A percentile compares a stretch with the other conserved stretches of the same genome.
These are phyloP conservation scores for Cornus controversa DNA, from an alignment of 148 eudicot species.

Conservation along the genomic window DNA sequence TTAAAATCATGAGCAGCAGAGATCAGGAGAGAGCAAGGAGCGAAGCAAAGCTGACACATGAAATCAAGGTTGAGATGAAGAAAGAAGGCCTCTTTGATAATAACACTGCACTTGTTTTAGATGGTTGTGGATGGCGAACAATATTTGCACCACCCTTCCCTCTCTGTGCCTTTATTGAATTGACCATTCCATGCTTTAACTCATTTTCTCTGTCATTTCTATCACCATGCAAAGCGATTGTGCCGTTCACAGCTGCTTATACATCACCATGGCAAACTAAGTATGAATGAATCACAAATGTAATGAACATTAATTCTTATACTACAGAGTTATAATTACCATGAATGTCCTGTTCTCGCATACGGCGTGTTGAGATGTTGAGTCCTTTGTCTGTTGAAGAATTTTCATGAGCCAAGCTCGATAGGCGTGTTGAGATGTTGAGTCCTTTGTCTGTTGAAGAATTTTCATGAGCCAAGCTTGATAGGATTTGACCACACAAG, in stretches of 20 bases:
- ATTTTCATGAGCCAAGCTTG: background rate
- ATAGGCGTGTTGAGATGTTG: background rate
- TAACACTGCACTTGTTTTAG: background rate
- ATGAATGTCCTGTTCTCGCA: background rate
- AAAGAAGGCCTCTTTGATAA: background rate
- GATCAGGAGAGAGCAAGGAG: background rate
- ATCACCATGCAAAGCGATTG: background rate
- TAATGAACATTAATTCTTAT: too few species aligned
- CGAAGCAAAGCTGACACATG: background rate
- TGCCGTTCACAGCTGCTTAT: background rate
- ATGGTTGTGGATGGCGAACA: background rate
- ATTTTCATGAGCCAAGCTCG: background rate
- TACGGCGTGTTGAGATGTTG: background rate
- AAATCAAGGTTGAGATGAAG: background rate
- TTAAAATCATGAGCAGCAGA: too few species aligned
- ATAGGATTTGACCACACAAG: background rate
- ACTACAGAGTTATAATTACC: background rate
- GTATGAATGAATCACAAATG: too few species aligned
- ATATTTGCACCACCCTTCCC: constrained; percentile 24
- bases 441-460: background rate
- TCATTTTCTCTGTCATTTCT: background rate
- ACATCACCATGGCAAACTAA: background rate
- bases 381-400: background rate
- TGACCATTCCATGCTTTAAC: background rate
- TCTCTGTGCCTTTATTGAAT: background rate